Conservation (phyloP, 345 rosid genomes). For the Acer campestre region DNA sequence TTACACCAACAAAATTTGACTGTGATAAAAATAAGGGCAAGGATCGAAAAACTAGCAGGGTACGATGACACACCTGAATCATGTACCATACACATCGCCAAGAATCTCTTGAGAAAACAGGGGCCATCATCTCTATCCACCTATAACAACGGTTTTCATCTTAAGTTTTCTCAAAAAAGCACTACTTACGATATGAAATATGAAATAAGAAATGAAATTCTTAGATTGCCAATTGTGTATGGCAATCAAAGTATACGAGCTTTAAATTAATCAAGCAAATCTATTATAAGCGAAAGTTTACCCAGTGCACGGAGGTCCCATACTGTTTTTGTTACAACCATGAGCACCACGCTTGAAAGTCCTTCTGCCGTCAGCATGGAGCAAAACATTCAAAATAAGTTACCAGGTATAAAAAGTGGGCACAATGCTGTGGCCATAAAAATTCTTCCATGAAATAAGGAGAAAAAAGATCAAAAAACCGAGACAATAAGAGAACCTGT, state of each 20-base stretch:
- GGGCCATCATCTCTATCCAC: constrained; percentile 86
- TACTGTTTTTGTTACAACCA: constrained; percentile 49
- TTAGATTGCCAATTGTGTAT: not conserved
- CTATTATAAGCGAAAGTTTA: constrained; percentile 20
- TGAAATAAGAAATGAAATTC: not conserved
- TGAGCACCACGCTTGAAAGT: constrained; percentile 43
- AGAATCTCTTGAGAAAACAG: constrained; percentile 69
- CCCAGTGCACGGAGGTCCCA: constrained; percentile 77
- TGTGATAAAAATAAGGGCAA: not conserved
- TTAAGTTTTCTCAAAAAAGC: constrained; percentile 8
- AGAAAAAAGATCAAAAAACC: not conserved
- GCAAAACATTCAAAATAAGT: not conserved
- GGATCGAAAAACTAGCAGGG: not conserved
- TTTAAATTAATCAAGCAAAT: not conserved
- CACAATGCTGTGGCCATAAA: not conserved
- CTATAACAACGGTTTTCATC: constrained; percentile 31
- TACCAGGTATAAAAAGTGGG: not conserved
- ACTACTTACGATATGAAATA: not conserved
- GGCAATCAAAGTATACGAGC: not conserved
- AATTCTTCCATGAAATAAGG: not conserved
- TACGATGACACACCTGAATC: constrained; percentile 53
- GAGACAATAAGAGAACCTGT: constrained; percentile 50
- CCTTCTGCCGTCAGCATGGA: constrained; percentile 49
- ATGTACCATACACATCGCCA: constrained; percentile 80
- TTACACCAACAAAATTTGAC: not conserved